These are phyloP conservation scores for Protea cynaroides DNA, from an alignment of 164 flowering plant genomes.

Conservation along the genomic window DNA sequence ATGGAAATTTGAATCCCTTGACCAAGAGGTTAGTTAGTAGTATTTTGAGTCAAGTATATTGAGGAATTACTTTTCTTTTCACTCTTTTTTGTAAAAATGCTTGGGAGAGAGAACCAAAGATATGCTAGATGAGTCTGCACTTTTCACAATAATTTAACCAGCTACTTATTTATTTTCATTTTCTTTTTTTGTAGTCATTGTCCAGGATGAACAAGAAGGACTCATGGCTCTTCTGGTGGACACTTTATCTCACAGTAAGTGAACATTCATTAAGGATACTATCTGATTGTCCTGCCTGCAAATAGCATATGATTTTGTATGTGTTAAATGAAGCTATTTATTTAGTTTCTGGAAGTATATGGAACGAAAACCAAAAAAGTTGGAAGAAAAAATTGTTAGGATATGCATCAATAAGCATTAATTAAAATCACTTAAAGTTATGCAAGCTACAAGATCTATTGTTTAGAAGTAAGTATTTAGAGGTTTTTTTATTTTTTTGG, in stretches of 20 bases:
- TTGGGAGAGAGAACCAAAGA: not conserved
- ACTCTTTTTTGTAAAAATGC: not conserved
- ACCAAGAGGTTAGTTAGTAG: conserved; percentile 64
- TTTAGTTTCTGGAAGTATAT: too few species aligned
- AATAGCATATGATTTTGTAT: not conserved
- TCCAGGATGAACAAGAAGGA: conserved; percentile 97
- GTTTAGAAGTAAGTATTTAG: too few species aligned
- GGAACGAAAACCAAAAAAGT: too few species aligned
- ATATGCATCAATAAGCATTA: too few species aligned
- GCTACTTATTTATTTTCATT: conserved; percentile 9
- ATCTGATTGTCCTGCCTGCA: not conserved
- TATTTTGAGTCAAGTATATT: too few species aligned
- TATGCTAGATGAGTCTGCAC: not conserved
- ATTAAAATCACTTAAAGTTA: too few species aligned
- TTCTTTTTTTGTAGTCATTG: conserved; percentile 54
- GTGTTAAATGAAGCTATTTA: too few species aligned
- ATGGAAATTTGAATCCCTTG: conserved; percentile 93
- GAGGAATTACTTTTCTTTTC: not conserved
- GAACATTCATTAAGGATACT: not conserved
- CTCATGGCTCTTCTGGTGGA: conserved; percentile 99
- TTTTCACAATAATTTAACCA: not conserved
- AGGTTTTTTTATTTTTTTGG: too few species aligned
- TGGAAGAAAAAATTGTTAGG: too few species aligned
- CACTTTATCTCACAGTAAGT: conserved; percentile 83
- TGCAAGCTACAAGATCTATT: too few species aligned